Conservation (phyloP, 2,329 filamentous ascomycete genomes). For the Colletotrichum neosansevieriae region DNA sequence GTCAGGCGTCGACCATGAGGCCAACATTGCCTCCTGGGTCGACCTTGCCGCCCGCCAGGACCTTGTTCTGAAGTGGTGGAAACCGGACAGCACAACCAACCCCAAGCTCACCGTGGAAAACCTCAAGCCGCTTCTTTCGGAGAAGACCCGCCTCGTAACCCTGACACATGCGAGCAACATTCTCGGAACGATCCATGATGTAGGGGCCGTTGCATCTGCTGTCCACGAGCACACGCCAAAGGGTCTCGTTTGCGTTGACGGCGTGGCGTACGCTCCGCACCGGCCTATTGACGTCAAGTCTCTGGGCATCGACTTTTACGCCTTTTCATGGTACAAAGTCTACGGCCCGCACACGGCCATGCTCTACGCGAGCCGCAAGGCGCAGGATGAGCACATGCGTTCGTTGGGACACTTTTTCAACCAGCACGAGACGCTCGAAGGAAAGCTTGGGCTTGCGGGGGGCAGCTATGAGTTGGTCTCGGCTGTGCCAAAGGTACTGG, state of each 20-base stretch:
- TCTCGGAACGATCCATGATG: constrained; percentile 76
- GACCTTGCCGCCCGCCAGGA: constrained; percentile 72
- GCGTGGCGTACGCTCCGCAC: constrained; percentile 82
- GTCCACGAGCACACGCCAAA: constrained; percentile 63
- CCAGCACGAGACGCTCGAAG: constrained; percentile 65
- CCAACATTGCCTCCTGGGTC: constrained; percentile 81
- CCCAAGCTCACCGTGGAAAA: constrained; percentile 70
- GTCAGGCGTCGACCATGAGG: constrained; percentile 81
- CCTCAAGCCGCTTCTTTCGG: constrained; percentile 69
- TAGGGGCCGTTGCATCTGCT: constrained; percentile 65
- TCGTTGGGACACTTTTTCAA: constrained; percentile 78
- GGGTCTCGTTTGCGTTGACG: constrained; percentile 78
- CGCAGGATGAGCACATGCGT: constrained; percentile 64
- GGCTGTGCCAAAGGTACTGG: constrained; percentile 69
- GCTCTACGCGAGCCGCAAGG: constrained; percentile 72
- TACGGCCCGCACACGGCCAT: constrained; percentile 82
- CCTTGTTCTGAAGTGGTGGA: constrained; percentile 79
- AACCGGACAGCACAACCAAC: constrained; percentile 58
- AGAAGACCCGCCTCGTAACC: constrained; percentile 76
- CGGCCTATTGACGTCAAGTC: constrained; percentile 75
- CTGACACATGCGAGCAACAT: constrained; percentile 83
- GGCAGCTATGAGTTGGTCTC: constrained; percentile 78
- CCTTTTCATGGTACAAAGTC: constrained; percentile 87
- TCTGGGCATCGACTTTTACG: constrained; percentile 80
- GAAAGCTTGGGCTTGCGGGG: constrained; percentile 77